A percentile compares a stretch with the other conserved stretches of the same genome.
Conservation (phyloP, 306 rosid genomes). For the Datisca glomerata region DNA sequence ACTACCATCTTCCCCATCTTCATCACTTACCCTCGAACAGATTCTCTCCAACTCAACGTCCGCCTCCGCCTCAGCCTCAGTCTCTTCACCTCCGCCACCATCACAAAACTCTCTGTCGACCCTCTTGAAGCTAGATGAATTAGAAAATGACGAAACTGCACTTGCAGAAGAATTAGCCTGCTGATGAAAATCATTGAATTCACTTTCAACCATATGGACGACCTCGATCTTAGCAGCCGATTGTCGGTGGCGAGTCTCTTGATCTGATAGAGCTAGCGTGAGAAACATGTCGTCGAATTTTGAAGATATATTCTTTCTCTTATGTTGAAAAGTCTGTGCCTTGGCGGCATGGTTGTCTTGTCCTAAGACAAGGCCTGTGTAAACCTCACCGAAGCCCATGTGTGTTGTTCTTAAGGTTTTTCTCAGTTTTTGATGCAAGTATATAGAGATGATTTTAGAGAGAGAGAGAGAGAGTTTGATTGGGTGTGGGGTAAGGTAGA, state of each 20-base stretch:
- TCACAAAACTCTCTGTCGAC: constrained; percentile 37
- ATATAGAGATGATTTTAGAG: background rate
- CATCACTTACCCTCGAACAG: constrained; percentile 21
- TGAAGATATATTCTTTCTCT: constrained; percentile 20
- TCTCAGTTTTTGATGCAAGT: constrained; percentile 5
- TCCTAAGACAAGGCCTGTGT: constrained; percentile 41
- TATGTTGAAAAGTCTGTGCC: constrained; percentile 7
- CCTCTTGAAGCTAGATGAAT: constrained; percentile 54
- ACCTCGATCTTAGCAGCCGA: background rate
- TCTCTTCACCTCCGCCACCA: constrained; percentile 8
- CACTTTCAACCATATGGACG: constrained; percentile 7
- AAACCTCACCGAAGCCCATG: constrained; percentile 35
- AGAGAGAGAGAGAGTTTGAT: background rate
- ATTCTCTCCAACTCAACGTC: constrained; percentile 20
- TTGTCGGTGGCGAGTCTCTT: background rate
- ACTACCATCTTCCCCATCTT: constrained; percentile 30
- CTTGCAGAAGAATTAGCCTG: constrained; percentile 35
- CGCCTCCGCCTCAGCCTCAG: constrained; percentile 16
- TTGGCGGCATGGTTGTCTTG: constrained; percentile 17
- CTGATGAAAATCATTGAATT: constrained; percentile 15
- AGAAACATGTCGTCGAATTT: constrained; percentile 30
- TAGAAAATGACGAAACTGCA: constrained; percentile 54
- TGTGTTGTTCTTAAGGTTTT: too few species aligned
- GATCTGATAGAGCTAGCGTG: constrained; percentile 35
- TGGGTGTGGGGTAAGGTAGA: background rate